Evolutionary conservation across 2,329 filamentous ascomycete species (phyloP).

Genomic region (Chaetomiaceae sp.): DNA sequence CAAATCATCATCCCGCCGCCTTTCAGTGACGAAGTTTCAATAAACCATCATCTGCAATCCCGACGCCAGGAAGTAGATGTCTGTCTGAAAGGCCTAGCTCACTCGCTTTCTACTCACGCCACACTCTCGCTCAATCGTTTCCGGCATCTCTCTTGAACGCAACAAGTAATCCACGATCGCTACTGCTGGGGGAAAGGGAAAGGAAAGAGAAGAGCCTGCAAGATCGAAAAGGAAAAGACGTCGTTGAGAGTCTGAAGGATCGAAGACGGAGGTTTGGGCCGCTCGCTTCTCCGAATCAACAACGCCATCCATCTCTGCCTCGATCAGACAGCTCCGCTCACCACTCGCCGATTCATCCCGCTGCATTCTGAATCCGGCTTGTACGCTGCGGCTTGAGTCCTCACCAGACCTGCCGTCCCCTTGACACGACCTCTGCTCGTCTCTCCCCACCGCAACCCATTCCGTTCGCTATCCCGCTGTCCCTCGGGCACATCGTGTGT

Average conservation of each 20-base stretch:
- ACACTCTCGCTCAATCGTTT: constrained; percentile 27
- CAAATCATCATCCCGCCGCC: not conserved
- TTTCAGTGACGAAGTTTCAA: constrained; percentile 12
- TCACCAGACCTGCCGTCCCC: not conserved
- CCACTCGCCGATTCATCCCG: not conserved
- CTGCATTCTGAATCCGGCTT: not conserved
- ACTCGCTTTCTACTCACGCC: constrained; percentile 22
- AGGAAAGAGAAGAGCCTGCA: constrained; percentile 16
- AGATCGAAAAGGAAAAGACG: constrained; percentile 6
- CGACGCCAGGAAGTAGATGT: constrained; percentile 11
- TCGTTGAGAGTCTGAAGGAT: not conserved
- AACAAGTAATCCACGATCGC: constrained; percentile 35
- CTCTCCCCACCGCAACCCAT: constrained; percentile 20
- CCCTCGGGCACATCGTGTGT: constrained; percentile 24
- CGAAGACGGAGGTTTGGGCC: not conserved
- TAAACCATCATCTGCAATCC: constrained; percentile 8
- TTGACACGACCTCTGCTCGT: not conserved
- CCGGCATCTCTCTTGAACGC: constrained; percentile 27
- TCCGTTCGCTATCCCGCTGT: constrained; percentile 26
- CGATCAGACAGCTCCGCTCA: not conserved
- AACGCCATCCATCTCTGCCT: not conserved
- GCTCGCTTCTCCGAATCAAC: not conserved
- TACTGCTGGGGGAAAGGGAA: constrained; percentile 30
- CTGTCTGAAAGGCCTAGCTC: constrained; percentile 20
- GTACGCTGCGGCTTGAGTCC: not conserved